Evolutionary conservation across 352 stramenopile species (phyloP), one percentile per base, ranked within the genome.

Genomic region (Phytophthora capsici): DNA sequence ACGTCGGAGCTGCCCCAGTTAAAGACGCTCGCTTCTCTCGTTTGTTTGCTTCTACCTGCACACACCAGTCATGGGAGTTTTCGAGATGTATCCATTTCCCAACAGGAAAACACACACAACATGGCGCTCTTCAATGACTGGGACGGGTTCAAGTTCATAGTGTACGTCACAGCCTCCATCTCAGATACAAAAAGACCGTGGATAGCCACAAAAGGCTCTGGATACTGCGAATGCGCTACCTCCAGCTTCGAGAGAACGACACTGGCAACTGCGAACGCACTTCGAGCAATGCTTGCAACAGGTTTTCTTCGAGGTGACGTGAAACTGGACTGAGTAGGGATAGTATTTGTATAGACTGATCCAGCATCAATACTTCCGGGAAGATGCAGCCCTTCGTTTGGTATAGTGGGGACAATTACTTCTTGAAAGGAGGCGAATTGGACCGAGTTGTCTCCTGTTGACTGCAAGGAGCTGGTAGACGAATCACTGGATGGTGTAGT

Each of bases 41-140:
- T 9, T 79, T 77, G 36, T 75, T 75, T 1, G 59, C 12, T 59
- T 90, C 77, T 8, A 90, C 73, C 43, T 88, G 80, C n/a, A 90
- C 73, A 47, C 82, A 90, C 67, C 69, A 91, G 37, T 91, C 70
- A 57, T 84, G 77, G 17, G 75, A 76, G 46, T 88, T 73, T 22
- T 91, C 79, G 38, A 90, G 66, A 30, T 67, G 67, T 47, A 91
- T 32, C 73, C 71, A 85, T 50, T 83, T 67, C 3, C 65, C 49
- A 2, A 76, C 46, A 0, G 85, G 82, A 7, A 93, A 32, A 0
- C n/a, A 91, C 69, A 37, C 82, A 93, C 1, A 90, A n/a, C 51
- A 93, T 63, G 0, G 85, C 79, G 16, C 80, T 84, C 45, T 76
- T 78, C 16, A 86, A 64, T 0, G 51, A 43, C 1, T 71, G 57